Base-by-base conservation (phyloP, 140 eudicot species). In the Erigeron philadelphicus region DNA sequence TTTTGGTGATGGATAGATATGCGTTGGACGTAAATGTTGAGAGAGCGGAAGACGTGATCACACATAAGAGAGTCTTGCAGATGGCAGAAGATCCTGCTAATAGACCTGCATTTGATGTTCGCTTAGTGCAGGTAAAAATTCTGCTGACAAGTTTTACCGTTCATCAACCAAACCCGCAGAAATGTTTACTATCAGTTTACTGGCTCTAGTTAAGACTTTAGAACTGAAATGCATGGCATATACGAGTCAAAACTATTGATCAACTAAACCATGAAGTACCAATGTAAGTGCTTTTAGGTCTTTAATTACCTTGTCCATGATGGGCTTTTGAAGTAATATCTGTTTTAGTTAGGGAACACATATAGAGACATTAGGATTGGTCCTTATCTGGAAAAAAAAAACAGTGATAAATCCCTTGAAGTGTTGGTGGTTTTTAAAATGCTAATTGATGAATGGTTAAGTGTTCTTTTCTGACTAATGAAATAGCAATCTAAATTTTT, bases 21-120 rank as follows among this genome's bases (percentile, higher is more conserved):
- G 96, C 96, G 43, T 42, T 84, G 83, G 96, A 88, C 77, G 94
- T 88, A 73, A 88, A 88, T 61, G 90, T 84, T 21, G 96, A 89
- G 68, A 81, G 96, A 75, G 94, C 96, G 12, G 96, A 89, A 62
- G 96, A 86, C 78, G 96, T 89, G 80, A 74, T 89, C 63, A 86
- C 82, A 35, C 96, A 89, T 62, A 89, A 86, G 96, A 66, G 84
- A 49, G 81, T 89, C 48, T 74, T 89, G 79, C 82, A 73, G 45
- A 78, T 77, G 79, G 96, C 96, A 1, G 75, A 78, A 65, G 90
- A 89, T 68, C 88, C 96, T 78, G 75, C 76, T 57, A 70, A 76
- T 67, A 72, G 79, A 71, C 94, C 90, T 77, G 90, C 83, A 52
- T 82, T 83, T 65, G 86, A 89, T 17, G 90, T 89, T 55, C 90